Percentiles rank a stretch among this genome's conserved stretches.
phyloP scores from a whole-genome alignment of 352 stramenopile genomes.

The Phytophthora idaei region DNA sequence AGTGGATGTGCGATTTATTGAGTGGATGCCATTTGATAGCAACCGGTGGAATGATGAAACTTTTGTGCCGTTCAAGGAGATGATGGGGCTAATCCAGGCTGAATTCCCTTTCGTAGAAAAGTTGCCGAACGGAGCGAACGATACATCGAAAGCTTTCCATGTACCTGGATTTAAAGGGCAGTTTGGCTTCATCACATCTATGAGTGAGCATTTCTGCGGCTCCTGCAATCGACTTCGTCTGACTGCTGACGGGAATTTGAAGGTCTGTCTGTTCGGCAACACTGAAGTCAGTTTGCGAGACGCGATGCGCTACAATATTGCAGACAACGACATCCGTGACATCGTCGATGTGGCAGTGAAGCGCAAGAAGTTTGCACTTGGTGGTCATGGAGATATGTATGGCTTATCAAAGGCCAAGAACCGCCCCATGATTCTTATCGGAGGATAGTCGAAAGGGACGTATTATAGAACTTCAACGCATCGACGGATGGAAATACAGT shows the following conservation, averaged over 20 bases:
- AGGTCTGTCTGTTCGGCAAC: slow-evolving; percentile 97
- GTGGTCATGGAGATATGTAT: slow-evolving; percentile 95
- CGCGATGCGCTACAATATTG: slow-evolving; percentile 80
- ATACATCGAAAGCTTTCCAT: slow-evolving; percentile 96
- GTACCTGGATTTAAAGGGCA: slow-evolving; percentile 69
- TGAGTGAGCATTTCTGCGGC: slow-evolving; percentile 98
- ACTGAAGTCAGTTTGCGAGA: slow-evolving; percentile 94
- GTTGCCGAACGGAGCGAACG: slow-evolving; percentile 82
- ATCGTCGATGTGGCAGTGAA: slow-evolving; percentile 92
- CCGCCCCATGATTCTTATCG: slow-evolving; percentile 98
- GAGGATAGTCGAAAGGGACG: slow-evolving; percentile 69
- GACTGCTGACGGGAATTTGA: slow-evolving; percentile 95
- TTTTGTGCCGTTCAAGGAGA: slow-evolving; percentile 95
- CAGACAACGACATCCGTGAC: slow-evolving; percentile 83
- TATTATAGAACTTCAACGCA: too few relatives aligned
- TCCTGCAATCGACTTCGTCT: slow-evolving; percentile 97
- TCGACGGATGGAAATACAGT: too few relatives aligned
- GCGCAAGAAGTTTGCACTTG: slow-evolving; percentile 94
- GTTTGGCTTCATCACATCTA: slow-evolving; percentile 97
- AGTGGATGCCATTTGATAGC: slow-evolving; percentile 99
- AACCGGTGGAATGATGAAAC: slow-evolving; percentile 95
- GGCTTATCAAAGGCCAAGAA: slow-evolving; percentile 93
- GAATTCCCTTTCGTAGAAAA: slow-evolving; percentile 59
- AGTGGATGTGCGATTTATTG: slow-evolving; percentile 98
- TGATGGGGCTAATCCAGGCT: slow-evolving; percentile 70